These are phyloP conservation scores for Dictyostelium intermedium DNA, from an alignment of 78 protist genomes.

Conservation along the genomic window DNA sequence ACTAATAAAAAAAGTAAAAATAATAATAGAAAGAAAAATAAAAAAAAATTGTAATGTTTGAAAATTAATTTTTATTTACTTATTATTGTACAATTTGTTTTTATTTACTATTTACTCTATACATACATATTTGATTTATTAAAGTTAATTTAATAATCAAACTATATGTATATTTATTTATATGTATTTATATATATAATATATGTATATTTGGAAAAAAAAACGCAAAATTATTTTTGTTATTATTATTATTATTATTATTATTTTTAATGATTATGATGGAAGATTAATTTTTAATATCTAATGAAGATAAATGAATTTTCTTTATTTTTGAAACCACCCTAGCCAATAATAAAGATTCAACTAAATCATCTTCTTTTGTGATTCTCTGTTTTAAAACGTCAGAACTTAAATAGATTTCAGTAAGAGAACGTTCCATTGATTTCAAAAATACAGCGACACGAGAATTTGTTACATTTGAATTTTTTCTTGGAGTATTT, in stretches of 20 bases:
- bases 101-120: not conserved
- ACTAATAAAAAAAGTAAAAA: too few species aligned
- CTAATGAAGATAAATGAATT: conserved; percentile 12
- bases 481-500: conserved; percentile 46
- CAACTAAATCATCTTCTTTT: conserved; percentile 1
- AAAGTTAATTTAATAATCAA: not conserved
- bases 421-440: conserved; percentile 64
- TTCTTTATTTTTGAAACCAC: conserved; percentile 43
- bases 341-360: conserved; percentile 27
- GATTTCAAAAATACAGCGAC: conserved; percentile 57
- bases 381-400: not conserved
- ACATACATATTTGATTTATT: not conserved
- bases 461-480: conserved; percentile 13
- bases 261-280: too few species aligned
- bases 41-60: too few species aligned
- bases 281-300: not conserved
- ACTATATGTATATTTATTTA: too few species aligned
- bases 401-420: conserved; percentile 29
- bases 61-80: not conserved
- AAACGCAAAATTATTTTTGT: not conserved
- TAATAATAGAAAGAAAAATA: too few species aligned
- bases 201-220: not conserved
- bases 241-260: too few species aligned
- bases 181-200: too few species aligned
- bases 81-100: not conserved